Conservation (phyloP, 2,329 filamentous ascomycete genomes). For the Colletotrichum australisinense region DNA sequence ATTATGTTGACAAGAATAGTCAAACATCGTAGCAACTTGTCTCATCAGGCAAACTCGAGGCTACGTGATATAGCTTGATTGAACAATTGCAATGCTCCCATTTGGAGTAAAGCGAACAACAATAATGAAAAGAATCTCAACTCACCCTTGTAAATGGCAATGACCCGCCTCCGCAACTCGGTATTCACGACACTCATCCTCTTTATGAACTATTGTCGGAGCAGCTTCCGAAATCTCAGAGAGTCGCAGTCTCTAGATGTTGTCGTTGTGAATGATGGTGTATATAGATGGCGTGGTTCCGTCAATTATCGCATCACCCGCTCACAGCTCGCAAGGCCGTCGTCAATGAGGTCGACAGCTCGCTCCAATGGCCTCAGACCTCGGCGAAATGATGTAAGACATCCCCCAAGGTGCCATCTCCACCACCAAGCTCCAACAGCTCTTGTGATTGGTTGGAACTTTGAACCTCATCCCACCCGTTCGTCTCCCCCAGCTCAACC, state of each 20-base stretch:
- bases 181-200: conserved; percentile 51
- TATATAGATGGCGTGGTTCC: neutral
- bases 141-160: conserved; percentile 88
- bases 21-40: neutral
- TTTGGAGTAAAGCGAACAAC: neutral
- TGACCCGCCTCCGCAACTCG: conserved; percentile 80
- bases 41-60: neutral
- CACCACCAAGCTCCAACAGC: neutral
- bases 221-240: neutral
- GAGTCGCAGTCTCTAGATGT: neutral
- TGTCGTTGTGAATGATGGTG: neutral
- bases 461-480: neutral
- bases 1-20: neutral
- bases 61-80: neutral
- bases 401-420: neutral
- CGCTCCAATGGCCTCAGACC: no score
- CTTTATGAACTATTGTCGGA: no score
- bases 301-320: neutral
- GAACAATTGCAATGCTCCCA: no score
- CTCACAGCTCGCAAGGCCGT: neutral
- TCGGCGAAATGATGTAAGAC: conserved; percentile 18
- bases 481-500: neutral
- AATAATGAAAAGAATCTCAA: neutral
- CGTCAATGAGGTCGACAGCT: conserved; percentile 1
- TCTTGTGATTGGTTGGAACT: neutral